Conservation (phyloP, 75 land plant genomes). For the Cryptomeria japonica region DNA sequence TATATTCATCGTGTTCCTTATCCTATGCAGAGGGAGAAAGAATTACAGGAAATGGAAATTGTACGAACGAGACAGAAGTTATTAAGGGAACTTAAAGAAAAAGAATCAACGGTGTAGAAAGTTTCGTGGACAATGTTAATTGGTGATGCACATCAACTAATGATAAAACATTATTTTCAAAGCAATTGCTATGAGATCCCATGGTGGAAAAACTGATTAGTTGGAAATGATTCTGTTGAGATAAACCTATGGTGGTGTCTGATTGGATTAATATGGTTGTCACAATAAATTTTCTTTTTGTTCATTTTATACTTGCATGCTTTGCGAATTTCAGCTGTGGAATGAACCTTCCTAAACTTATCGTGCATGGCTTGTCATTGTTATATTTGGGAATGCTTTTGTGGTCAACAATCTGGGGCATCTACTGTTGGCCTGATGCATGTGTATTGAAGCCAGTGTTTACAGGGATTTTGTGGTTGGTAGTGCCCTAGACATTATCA, state of each 20-base stretch:
- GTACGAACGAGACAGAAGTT: background rate
- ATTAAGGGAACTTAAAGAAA: conserved; percentile 7
- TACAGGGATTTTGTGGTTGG: background rate
- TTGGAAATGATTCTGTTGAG: conserved; percentile 2
- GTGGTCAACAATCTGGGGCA: background rate
- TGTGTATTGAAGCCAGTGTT: background rate
- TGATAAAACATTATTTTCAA: background rate
- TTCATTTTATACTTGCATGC: background rate
- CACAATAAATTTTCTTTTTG: background rate
- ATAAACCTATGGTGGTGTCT: background rate
- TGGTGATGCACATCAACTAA: background rate
- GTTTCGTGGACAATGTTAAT: background rate
- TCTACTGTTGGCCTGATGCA: background rate
- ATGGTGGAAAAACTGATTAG: background rate
- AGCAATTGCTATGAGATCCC: background rate
- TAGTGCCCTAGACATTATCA: background rate
- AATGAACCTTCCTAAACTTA: background rate
- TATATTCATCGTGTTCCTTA: background rate
- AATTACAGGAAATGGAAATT: conserved; percentile 6
- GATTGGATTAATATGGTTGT: background rate
- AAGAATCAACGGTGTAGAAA: background rate
- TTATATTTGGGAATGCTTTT: background rate
- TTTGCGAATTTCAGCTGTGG: background rate
- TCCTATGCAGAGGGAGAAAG: conserved; percentile 6
- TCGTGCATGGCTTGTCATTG: background rate